Evolutionary conservation across 192 early-diverging fungal species (phyloP), one percentile per base, ranked within the genome.

Genomic region (Dimargaris xerosporica): DNA sequence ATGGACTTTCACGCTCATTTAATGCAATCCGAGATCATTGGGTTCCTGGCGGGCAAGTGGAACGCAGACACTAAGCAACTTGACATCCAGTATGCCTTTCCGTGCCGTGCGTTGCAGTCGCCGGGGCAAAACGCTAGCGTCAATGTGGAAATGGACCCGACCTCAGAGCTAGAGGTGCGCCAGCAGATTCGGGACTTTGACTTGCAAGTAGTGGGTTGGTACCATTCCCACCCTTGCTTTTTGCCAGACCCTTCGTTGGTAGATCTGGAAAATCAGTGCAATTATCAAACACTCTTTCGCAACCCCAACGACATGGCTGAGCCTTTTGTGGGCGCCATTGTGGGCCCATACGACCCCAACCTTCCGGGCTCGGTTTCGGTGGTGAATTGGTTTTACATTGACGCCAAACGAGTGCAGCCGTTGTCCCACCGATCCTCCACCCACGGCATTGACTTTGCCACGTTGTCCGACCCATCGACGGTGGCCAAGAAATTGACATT

Each of bases 1-100:
- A 93, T 95, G 89, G 93, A 95, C 73, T 84, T 95, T 61, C 93
- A 95, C 73, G 78, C 93, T n/a, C 91, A 93, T 65, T 67, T 95
- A 61, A 84, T 91, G 78, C 79, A 84, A 0, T 80, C 86, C 3
- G 93, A 95, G 69, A 80, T 95, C 10, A 93, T 95, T 65, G 93
- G 93, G 3, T 85, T 93, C 42, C 63, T 95, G 26, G 91, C 87
- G 16, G 93, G 93, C 9, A 64, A 69, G 45, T 95, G 90, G 89
- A 67, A 82, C 52, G 52, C 71, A 19, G 51, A 69, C 13, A 64
- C 28, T 34, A 50, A 65, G 70, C 83, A 75, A 21, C 74, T 89
- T 67, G 69, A 68, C 6, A 77, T 92, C 48, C 71, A 77, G 19
- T 74, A 80, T 0, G 87, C 87, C 0, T 86, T 82, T 48, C 89